Evolutionary conservation across 441 rosid species (phyloP), one percentile per base, ranked within the genome.

Genomic region (Gossypium lobatum): DNA sequence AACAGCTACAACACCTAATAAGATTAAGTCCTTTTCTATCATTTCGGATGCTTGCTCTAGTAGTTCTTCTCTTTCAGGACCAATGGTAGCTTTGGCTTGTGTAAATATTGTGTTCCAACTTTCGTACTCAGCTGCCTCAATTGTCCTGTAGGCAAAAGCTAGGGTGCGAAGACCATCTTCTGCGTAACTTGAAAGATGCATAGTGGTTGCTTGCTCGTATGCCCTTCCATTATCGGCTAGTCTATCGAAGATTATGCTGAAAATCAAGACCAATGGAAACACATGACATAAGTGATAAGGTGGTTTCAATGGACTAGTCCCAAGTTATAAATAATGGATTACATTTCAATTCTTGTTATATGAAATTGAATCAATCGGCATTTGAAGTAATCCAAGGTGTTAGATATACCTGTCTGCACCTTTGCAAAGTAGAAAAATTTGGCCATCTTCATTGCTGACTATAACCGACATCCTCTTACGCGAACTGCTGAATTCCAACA

Each of bases 401-500:
- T 59, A 26, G 26, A 11, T 70, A 54, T 71, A 89, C 98, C 95
- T 93, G 80, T 93, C 97, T 61, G 97, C 98, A 5, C 98, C 98
- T 82, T 93, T 93, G 89, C 95, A 89, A n/a, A 93, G 87, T 48
- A 88, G 90, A 78, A 89, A 76, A 57, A 89, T 84, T 73, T 86
- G 83, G 37, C 93, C 93, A 63, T 87, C 88, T 78, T 86, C 90
- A 62, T 86, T 80, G 39, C 79, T 82, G 64, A 93, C 88, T 45
- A 93, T 84, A 37, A 90, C 97, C 0, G 98, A 91, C 98, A 93
- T 93, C 84, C 98, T 81, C 84, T 91, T 93, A 46, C 98, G 78
- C 5, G 83, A 80, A 79, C 98, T 93, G 46, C 83, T 85, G 79
- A 91, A 93, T 79, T 93, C 96, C 83, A 93, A 79, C 75, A 93